phyloP scores from a whole-genome alignment of 805 yeast genomes.

The Lachancea mirantina region DNA sequence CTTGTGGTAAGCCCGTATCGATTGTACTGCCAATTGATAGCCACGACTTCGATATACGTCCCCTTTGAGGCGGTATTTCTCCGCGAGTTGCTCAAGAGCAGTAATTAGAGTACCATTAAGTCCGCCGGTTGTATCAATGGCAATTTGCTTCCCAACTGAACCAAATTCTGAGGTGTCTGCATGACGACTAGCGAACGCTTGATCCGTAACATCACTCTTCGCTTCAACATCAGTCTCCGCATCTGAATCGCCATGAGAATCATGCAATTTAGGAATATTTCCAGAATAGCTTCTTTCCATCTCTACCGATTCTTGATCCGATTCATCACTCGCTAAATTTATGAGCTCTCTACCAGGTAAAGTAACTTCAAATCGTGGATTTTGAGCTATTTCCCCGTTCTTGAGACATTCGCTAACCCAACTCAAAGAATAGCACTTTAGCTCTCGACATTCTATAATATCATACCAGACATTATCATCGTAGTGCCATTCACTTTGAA shows the following conservation, averaged over 20 bases:
- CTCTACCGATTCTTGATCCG: conserved; percentile 1
- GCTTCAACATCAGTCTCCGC: conserved; percentile 4
- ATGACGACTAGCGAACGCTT: background rate
- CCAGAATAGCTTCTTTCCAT: no score
- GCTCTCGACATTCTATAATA: conserved; percentile 1
- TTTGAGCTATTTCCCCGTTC: conserved; percentile 3
- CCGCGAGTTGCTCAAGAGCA: conserved; percentile 16
- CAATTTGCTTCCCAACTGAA: background rate
- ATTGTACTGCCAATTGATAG: conserved; percentile 22
- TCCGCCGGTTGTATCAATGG: background rate
- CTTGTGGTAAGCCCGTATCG: conserved; percentile 17
- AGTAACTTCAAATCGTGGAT: conserved; percentile 1
- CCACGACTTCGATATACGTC: conserved; percentile 25
- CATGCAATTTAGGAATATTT: no score
- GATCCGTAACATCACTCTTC: background rate
- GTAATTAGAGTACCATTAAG: conserved; percentile 16
- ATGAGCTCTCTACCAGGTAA: background rate
- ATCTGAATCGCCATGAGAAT: conserved; percentile 1
- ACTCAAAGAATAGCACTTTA: conserved; percentile 13
- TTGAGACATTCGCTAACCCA: conserved; percentile 18
- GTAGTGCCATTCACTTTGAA: conserved; percentile 19
- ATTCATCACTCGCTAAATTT: conserved; percentile 3
- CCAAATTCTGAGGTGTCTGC: background rate
- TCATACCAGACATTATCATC: conserved; percentile 8
- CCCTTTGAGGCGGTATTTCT: conserved; percentile 22